A percentile compares a stretch with the other conserved stretches of the same genome.
phyloP scores from a whole-genome alignment of 2,329 filamentous ascomycete species.

The Catunica adiposa region DNA sequence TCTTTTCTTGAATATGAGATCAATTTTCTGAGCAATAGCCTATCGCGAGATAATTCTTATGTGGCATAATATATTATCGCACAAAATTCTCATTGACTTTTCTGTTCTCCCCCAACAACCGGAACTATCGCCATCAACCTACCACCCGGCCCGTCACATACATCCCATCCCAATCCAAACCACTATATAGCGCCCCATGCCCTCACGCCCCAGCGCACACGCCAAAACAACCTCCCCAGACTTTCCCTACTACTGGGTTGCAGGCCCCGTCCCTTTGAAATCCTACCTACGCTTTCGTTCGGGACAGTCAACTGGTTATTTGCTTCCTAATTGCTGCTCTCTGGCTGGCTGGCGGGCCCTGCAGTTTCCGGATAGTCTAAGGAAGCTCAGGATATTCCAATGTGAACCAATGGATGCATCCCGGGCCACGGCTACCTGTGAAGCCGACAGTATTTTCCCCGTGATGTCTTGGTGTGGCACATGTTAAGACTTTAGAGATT shows the following conservation, averaged over 20 bases:
- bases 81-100: not conserved
- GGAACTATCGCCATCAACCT: not conserved
- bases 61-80: not conserved
- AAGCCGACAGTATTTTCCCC: not conserved
- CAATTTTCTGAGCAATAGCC: too few species aligned
- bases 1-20: too few species aligned
- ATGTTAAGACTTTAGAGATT: not conserved
- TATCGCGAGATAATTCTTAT: too few species aligned
- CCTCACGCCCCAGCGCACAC: not conserved
- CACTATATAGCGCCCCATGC: not conserved
- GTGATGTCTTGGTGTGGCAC: not conserved
- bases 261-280: not conserved
- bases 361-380: not conserved
- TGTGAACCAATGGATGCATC: not conserved
- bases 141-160: not conserved
- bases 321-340: constrained; percentile 6
- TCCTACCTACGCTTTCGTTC: not conserved
- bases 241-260: not conserved
- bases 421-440: not conserved
- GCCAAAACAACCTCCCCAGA: not conserved
- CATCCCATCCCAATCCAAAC: not conserved
- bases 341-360: not conserved
- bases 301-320: not conserved
- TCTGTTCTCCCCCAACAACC: not conserved
- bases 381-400: not conserved